These are phyloP conservation scores for Amanita pallidorosea DNA, from an alignment of 768 basidiomycete species.

Conservation along the genomic window DNA sequence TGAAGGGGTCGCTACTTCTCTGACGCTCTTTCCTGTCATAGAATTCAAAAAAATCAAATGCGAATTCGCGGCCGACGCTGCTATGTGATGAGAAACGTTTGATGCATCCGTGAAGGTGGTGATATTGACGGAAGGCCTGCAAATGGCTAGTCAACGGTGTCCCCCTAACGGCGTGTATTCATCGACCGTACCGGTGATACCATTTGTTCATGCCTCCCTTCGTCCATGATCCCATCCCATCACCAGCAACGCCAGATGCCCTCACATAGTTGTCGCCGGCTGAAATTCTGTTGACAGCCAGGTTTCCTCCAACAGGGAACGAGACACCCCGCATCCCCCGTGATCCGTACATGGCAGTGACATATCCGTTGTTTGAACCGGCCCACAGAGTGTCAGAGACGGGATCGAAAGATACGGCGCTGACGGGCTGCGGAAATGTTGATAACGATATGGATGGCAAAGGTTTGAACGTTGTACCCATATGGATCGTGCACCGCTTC, in stretches of 20 bases:
- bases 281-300: conserved; percentile 62
- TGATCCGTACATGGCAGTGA: conserved; percentile 57
- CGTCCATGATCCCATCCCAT: conserved; percentile 68
- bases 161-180: background rate
- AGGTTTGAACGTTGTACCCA: conserved; percentile 21
- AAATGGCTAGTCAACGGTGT: background rate
- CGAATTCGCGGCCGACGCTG: conserved; percentile 44
- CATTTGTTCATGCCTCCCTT: conserved; percentile 84
- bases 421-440: conserved; percentile 42
- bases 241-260: conserved; percentile 46
- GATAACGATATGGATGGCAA: conserved; percentile 21
- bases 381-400: conserved; percentile 86
- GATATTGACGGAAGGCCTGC: conserved; percentile 21
- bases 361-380: conserved; percentile 60
- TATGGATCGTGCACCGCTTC: background rate
- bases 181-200: conserved; percentile 50
- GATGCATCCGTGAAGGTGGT: conserved; percentile 37
- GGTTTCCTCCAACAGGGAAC: conserved; percentile 60
- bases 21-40: conserved; percentile 55
- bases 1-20: conserved; percentile 46
- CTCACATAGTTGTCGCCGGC: conserved; percentile 74
- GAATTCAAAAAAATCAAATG: conserved; percentile 66
- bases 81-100: conserved; percentile 43
- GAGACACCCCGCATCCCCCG: conserved; percentile 58
- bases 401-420: conserved; percentile 82